Evolutionary conservation across 768 basidiomycete species (phyloP), one percentile per base, ranked within the genome.

Genomic region (Strobilomyces dryophilus): DNA sequence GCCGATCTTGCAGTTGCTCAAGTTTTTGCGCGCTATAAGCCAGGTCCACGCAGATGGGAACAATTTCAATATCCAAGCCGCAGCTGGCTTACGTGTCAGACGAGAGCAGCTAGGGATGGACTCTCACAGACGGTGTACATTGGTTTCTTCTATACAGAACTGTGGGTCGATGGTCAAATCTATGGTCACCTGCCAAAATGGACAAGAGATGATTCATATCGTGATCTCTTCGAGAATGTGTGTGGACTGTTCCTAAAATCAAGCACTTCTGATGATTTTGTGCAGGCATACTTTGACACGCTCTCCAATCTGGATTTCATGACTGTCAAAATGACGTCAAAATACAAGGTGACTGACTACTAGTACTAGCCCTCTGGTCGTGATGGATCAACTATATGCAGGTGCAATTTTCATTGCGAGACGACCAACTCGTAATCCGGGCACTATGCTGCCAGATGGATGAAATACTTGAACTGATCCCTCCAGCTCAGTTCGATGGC

Each of bases 81-180:
- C 17, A 47, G 56, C 27, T 65, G 64, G 64, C 18, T 65, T 20
- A 41, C 42, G 5, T 48, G 52, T 11, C 15, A 34, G 10, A 61
- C 60, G 1, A 14, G 46, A 2, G 27, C 4, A 4, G 32, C 27
- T 1, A 8, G 0, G 8, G 27, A 26, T 8, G 49, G 52, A 37
- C 42, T 27, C 18, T 40, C 39, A 11, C n/a, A 18, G 3, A 20
- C 8, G 10, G 39, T 20, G 18, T 9, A 20, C 39, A 20, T 40
- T n/a, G 18, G 64, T 34, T 6, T 66, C 14, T 45, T 60, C 0
- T 48, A 56, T 24, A 62, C 62, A 8, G 24, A 44, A 5, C 53
- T 66, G 27, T 52, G 54, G 31, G 49, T 64, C n/a, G 55, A 64
- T 10, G 61, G 65, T 6, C 57, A 55, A 36, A 47, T 43, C 24